A percentile compares a stretch with the other conserved stretches of the same genome.
Conservation (phyloP, 2,329 filamentous ascomycete genomes). For the Cryphonectria nitschkei region DNA sequence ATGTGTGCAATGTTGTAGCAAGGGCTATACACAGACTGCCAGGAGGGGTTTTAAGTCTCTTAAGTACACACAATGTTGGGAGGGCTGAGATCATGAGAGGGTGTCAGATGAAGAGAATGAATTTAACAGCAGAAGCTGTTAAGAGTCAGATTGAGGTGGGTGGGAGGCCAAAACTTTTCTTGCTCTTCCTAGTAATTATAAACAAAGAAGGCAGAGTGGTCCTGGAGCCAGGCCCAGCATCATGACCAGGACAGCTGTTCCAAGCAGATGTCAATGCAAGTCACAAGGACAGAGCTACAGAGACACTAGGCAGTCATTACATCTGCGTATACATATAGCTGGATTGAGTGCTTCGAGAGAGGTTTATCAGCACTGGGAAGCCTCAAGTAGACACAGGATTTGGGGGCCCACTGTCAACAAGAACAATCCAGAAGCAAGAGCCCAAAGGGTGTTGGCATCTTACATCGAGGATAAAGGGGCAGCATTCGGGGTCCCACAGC, state of each 20-base stretch:
- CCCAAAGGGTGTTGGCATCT: background rate
- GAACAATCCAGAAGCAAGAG: background rate
- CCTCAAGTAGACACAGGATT: background rate
- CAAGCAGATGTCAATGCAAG: background rate
- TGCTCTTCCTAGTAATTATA: background rate
- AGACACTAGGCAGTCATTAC: conserved; percentile 2
- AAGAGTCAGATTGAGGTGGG: background rate
- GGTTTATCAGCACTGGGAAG: background rate
- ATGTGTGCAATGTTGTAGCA: background rate
- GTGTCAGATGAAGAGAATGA: background rate
- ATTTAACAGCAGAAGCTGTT: background rate
- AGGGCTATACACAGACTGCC: background rate
- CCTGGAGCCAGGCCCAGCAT: background rate
- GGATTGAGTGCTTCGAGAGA: background rate
- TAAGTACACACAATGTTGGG: background rate
- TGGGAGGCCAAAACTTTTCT: background rate
- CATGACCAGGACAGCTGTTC: too few species aligned
- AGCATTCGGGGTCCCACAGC: background rate
- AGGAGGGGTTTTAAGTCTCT: background rate
- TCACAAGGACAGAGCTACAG: background rate
- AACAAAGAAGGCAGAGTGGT: too few species aligned
- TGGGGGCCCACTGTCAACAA: background rate
- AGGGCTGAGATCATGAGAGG: background rate
- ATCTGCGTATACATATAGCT: conserved; percentile 1
- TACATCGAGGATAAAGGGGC: background rate